Evolutionary conservation across 2,329 filamentous ascomycete genomes (phyloP), one percentile per base, ranked within the genome.

Genomic region (Colletotrichum gigasporum): DNA sequence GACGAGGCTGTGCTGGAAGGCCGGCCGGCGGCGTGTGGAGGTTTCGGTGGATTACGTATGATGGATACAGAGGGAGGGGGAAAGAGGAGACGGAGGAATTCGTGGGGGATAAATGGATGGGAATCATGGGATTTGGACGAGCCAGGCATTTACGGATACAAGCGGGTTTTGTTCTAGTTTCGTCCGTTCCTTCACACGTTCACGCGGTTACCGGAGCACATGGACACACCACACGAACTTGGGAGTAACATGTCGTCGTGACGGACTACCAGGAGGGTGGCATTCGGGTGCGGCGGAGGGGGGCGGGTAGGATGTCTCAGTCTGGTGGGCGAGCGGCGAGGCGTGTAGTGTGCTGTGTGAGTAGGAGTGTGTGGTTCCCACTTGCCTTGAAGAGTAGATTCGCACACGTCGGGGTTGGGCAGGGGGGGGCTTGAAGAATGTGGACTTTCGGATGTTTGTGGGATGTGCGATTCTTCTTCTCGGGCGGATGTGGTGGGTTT

Each of bases 291-390:
- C 24, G 24, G 22, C 28, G 55, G 39, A 47, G 48, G 28, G 48
- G 28, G 55, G 12, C 45, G 32, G 41, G 44, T 51, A 14, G n/a
- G 24, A 14, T 54, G 56, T 64, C 56, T 64, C 55, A 64, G 56
- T 44, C n/a, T 53, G 28, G 61, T 64, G 61, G 56, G 48, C 48
- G 26, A n/a, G n/a, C n/a, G n/a, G n/a, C n/a, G n/a, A n/a, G n/a
- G n/a, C n/a, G n/a, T n/a, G n/a, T n/a, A n/a, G n/a, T n/a, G n/a
- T n/a, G n/a, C n/a, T n/a, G n/a, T n/a, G n/a, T n/a, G n/a, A n/a
- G n/a, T n/a, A n/a, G n/a, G n/a, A n/a, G n/a, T n/a, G 44, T 12
- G 22, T 20, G 37, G 51, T 35, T 41, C 12, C 57, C 35, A 22
- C 20, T 39, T 32, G 30, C 18, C 30, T 34, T n/a, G n/a, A n/a